Evolutionary conservation across 1,139 yeast species (phyloP).

Genomic region (Sugiyamaella japonica): DNA sequence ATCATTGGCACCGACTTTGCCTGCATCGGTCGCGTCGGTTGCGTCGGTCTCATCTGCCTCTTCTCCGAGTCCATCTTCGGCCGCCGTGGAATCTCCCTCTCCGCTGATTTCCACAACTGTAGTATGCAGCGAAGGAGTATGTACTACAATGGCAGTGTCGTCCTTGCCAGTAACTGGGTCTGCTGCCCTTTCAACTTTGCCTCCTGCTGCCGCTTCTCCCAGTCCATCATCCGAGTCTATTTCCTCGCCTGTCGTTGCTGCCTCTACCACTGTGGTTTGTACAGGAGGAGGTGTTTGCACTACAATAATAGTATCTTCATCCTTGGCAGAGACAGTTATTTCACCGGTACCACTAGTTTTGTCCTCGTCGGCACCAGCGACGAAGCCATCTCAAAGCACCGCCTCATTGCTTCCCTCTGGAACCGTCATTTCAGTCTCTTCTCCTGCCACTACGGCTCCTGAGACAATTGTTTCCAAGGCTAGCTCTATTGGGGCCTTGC

Average conservation of each 20-base stretch:
- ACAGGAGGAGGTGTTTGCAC: slow-evolving; percentile 5
- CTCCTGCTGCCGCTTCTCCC: neutral
- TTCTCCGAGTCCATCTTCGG: neutral
- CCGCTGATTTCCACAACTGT: neutral
- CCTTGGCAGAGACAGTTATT: neutral
- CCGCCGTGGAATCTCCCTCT: neutral
- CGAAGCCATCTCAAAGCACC: no score
- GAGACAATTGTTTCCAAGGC: no score
- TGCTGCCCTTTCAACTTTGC: neutral
- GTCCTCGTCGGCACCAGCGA: no score
- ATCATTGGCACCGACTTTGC: neutral
- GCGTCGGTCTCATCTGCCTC: no score
- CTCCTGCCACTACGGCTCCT: no score
- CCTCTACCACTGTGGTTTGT: neutral
- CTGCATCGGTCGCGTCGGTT: neutral
- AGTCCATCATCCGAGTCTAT: neutral
- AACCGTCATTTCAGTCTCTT: no score
- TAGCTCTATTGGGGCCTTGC: no score
- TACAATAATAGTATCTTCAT: slow-evolving; percentile 10
- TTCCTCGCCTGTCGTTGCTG: neutral
- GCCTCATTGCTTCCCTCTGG: no score
- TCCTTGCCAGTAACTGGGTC: neutral
- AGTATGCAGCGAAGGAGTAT: slow-evolving; percentile 1
- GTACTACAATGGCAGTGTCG: slow-evolving; percentile 2
- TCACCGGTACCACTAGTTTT: neutral